These are phyloP conservation scores for Boletellus emodensis DNA, from an alignment of 768 basidiomycete species.

Conservation along the genomic window DNA sequence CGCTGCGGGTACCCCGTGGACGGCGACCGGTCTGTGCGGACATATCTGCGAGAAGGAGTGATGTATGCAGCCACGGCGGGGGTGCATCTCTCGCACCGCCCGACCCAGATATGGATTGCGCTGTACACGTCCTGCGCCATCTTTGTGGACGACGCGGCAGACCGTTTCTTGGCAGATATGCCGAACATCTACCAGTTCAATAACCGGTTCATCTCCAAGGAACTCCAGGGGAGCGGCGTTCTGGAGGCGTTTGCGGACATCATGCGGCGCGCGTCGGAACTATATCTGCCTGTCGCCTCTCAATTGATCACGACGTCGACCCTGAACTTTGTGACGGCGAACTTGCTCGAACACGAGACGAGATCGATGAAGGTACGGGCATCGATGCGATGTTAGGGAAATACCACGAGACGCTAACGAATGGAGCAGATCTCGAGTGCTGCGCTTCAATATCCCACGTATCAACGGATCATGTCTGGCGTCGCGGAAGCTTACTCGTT, in stretches of 20 bases:
- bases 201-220: conserved; percentile 25
- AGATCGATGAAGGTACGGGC: conserved; percentile 24
- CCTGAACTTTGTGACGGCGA: conserved; percentile 33
- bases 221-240: conserved; percentile 28
- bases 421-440: conserved; percentile 14
- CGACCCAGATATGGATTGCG: conserved; percentile 29
- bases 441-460: conserved; percentile 27
- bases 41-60: conserved; percentile 32
- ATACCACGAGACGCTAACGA: neutral
- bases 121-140: conserved; percentile 39
- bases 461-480: conserved; percentile 30
- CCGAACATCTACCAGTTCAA: conserved; percentile 33
- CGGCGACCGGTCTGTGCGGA: conserved; percentile 18
- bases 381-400: neutral
- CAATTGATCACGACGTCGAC: conserved; percentile 36
- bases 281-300: conserved; percentile 28
- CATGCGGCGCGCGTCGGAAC: conserved; percentile 25
- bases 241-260: conserved; percentile 34
- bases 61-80: conserved; percentile 25
- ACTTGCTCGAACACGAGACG: conserved; percentile 32
- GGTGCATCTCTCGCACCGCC: conserved; percentile 24
- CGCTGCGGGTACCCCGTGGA: conserved; percentile 27
- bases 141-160: conserved; percentile 35
- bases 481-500: conserved; percentile 33
- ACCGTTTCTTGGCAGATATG: conserved; percentile 19